Evolutionary conservation across 768 basidiomycete genomes (phyloP), one percentile per base, ranked within the genome.

Genomic region (Scleroderma bovista): DNA sequence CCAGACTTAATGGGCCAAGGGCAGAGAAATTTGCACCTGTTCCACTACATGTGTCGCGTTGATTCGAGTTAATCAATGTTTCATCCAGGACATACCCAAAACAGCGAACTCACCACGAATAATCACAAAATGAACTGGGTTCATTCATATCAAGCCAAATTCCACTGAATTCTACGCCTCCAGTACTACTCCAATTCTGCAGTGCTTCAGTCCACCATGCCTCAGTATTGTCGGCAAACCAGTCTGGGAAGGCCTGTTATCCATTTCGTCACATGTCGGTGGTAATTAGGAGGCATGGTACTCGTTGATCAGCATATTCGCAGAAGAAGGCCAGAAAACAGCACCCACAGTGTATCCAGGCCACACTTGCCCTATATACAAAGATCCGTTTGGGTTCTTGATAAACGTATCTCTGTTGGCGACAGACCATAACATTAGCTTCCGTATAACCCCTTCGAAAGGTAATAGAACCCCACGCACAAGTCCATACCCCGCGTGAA

Each of bases 141-240:
- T 85, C 84, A 50, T 85, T 84, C 82, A 84, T 83, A 59, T 84
- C 79, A 1, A 84, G 67, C 84, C 84, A 87, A 39, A 85, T 74
- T 1, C 83, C 83, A 19, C 77, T 76, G 57, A 78, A 81, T n/a
- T 76, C 66, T n/a, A 86, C 69, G 1, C 78, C 81, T 0, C 59
- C 52, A 2, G 67, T 23, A 6, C 11, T 52, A 11, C 69, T 72
- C 82, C 80, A 83, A 57, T 82, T 83, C 38, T 38, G 57, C 50
- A 84, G 63, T 3, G 76, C 77, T 24, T 84, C 80, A 0, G 75
- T 76, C 85, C 85, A 87, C 71, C 77, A 82, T 22, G 61, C 47
- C 50, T 75, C 70, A 1, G 80, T 75, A 32, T 78, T 76, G 15
- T 72, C 60, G 13, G 72, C 69, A 51, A 83, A 81, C 80, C 79